phyloP scores from a whole-genome alignment of 2,329 filamentous ascomycete species.

The Trichophyton rubrum region DNA sequence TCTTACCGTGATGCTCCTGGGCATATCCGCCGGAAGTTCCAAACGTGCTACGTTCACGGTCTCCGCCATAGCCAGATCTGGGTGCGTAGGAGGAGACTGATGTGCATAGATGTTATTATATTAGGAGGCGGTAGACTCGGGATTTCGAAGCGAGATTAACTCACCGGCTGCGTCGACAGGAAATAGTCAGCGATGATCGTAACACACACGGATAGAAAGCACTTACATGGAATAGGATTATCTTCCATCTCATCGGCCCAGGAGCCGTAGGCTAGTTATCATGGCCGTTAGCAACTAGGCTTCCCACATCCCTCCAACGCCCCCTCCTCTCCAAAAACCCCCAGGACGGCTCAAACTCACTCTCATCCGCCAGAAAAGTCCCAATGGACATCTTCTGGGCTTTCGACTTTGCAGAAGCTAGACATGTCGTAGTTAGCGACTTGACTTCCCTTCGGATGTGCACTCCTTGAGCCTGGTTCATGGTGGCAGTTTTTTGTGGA shows the following conservation, averaged over 20 bases:
- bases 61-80: conserved; percentile 37
- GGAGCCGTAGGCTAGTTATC: conserved; percentile 58
- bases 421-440: conserved; percentile 15
- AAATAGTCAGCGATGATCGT: conserved; percentile 5
- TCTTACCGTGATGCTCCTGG: background rate
- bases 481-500: background rate
- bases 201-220: conserved; percentile 4
- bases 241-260: conserved; percentile 99
- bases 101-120: background rate
- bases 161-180: conserved; percentile 7
- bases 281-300: conserved; percentile 17
- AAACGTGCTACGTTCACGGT: conserved; percentile 30
- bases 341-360: conserved; percentile 43
- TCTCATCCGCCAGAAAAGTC: conserved; percentile 84
- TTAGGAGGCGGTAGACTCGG: conserved; percentile 2
- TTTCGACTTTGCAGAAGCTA: conserved; percentile 88
- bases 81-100: conserved; percentile 26
- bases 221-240: conserved; percentile 57
- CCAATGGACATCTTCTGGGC: conserved; percentile 94
- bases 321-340: background rate
- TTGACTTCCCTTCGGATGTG: background rate
- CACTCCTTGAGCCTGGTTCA: background rate
- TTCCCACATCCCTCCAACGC: background rate
- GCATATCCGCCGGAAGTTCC: background rate
- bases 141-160: background rate